Conservation (phyloP, 352 stramenopile species). For the Plasmopara viticola region DNA sequence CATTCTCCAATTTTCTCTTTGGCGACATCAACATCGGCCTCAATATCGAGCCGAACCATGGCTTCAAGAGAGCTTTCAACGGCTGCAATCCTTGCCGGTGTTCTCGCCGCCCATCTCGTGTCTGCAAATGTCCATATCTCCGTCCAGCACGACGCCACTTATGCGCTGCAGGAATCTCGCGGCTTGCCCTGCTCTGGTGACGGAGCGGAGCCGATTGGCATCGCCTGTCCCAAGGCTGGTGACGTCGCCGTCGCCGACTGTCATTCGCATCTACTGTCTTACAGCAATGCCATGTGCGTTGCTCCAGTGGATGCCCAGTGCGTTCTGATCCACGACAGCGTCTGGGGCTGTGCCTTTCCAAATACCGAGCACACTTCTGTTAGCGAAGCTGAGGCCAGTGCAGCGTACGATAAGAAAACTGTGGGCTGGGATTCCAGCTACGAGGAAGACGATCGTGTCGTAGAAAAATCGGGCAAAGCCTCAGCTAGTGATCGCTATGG, state of each 20-base stretch:
- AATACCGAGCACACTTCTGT: no score
- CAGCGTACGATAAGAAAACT: no score
- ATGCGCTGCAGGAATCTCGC: conserved; percentile 12
- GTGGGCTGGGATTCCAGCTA: no score
- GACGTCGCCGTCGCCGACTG: conserved; percentile 18
- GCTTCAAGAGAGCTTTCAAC: conserved; percentile 1
- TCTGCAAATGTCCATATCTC: conserved; percentile 10
- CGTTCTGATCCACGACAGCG: no score
- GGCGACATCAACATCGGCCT: no score
- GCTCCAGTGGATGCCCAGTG: conserved; percentile 2
- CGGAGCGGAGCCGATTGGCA: conserved; percentile 5
- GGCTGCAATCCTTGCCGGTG: conserved; percentile 6
- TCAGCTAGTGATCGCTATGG: no score
- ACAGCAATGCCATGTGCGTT: conserved; percentile 15
- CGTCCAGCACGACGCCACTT: conserved; percentile 20
- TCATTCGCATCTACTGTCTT: conserved; percentile 13
- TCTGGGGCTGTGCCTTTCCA: no score
- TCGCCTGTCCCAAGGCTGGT: conserved; percentile 12
- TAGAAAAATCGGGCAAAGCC: no score
- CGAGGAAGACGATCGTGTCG: no score
- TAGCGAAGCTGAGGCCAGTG: no score
- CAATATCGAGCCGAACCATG: conserved; percentile 4
- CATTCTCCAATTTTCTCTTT: conserved; percentile 16
- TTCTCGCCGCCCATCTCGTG: conserved; percentile 6
- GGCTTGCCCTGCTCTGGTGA: conserved; percentile 16